Evolutionary conservation across 148 eudicot genomes (phyloP).

Genomic region (Arctostaphylos glauca): DNA sequence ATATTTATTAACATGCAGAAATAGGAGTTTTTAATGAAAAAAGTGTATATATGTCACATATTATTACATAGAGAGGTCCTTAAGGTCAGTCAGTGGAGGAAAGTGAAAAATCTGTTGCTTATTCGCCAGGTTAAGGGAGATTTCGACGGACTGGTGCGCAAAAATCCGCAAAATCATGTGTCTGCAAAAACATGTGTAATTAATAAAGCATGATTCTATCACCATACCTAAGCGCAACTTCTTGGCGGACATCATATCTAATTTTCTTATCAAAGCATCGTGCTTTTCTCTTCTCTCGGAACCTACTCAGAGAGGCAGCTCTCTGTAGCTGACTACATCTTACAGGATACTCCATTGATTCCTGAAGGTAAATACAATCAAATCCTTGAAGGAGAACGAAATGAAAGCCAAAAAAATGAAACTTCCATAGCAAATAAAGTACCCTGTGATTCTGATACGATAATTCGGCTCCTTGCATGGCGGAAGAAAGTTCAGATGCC

Average conservation of each 20-base stretch:
- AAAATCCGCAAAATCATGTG: too few relatives aligned
- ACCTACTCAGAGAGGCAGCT: slow-evolving; percentile 57
- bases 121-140: not conserved
- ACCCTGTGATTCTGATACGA: slow-evolving; percentile 52
- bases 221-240: slow-evolving; percentile 65
- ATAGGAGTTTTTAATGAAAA: not conserved
- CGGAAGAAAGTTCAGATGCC: slow-evolving; percentile 45
- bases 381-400: not conserved
- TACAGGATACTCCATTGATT: slow-evolving; percentile 33
- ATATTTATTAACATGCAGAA: not conserved
- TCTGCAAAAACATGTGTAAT: not conserved
- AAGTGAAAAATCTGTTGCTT: not conserved
- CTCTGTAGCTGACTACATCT: slow-evolving; percentile 54
- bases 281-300: slow-evolving; percentile 60
- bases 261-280: slow-evolving; percentile 70
- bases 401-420: not conserved
- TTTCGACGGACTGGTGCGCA: not conserved
- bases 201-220: not conserved
- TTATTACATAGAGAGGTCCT: not conserved
- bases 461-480: slow-evolving; percentile 37
- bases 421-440: slow-evolving; percentile 13
- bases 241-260: slow-evolving; percentile 66
- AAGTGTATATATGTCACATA: not conserved
- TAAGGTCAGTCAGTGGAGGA: not conserved
- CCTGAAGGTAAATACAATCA: slow-evolving; percentile 29